Base-by-base conservation (phyloP, 805 yeast species). In the Cyberlindnera veronae region DNA sequence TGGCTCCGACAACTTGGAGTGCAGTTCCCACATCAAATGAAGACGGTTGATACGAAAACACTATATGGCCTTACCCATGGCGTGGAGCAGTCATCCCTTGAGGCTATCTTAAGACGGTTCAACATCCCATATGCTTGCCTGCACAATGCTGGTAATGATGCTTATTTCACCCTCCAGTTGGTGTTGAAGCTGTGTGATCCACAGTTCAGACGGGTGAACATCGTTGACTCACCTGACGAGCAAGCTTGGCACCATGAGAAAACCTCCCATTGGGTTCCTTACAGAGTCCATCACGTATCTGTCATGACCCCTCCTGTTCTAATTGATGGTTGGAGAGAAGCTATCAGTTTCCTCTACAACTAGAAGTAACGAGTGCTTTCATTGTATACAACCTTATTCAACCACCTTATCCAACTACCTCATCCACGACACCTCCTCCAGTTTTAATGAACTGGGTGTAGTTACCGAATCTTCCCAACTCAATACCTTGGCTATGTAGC, bases 101-200 rank as follows among this genome's bases (percentile, higher is more conserved):
- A 74, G 13, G 71, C 68, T 16, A 56, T 75, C 0, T 61, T 81
- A 14, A 57, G 73, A 29, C 54, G 67, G 34, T 60, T 76, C 36
- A 62, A 64, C 20, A 67, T 82, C 6, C 84, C 85, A 1, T 78
- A 77, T 52, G 71, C 79, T 1, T 69, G 66, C 47, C 61, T 82
- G 34, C 89, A 82, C 55, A 82, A 82, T 54, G 89, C 84, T 2
- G 85, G 81, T 3, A 82, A 82, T 52, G 90, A 82, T 57, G 77
- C 86, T 6, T 76, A 78, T 50, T 79, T 69, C 47, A 82, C 89
- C 0, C 57, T 81, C 34, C 41, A 73, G 22, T 63, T 74, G n/a
- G 69, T 74, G 9, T 45, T 79, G 51, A 67, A 68, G 26, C 52
- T 77, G 42, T 65, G 77, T 36, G 85, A 80, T 54, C 78, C 77